Percentiles rank a stretch among this genome's conserved stretches.
Evolutionary conservation across 345 rosid genomes (phyloP).

Genomic region (Aethionema arabicum): DNA sequence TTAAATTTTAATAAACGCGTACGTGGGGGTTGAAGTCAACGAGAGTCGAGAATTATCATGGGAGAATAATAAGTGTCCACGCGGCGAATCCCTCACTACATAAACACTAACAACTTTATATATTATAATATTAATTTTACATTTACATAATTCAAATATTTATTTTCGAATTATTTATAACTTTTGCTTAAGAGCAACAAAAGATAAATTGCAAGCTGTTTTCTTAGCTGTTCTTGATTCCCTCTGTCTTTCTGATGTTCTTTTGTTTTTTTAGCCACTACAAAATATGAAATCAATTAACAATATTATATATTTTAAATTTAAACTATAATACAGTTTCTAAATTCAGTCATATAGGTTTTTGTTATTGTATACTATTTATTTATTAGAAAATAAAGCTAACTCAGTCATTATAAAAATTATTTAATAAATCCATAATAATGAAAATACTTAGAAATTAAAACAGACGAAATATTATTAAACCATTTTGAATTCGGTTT

Average conservation of each 20-base stretch:
- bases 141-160: constrained; percentile 1
- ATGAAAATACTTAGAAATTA: too few species aligned
- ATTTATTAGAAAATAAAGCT: too few species aligned
- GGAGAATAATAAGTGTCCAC: constrained; percentile 30
- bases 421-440: too few species aligned
- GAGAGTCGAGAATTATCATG: constrained; percentile 31
- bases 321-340: too few species aligned
- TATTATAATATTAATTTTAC: constrained; percentile 22
- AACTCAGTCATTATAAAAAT: too few species aligned
- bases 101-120: constrained; percentile 27
- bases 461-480: too few species aligned
- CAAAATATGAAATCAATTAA: neutral
- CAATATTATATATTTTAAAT: too few species aligned
- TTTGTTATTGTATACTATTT: too few species aligned
- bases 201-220: constrained; percentile 34
- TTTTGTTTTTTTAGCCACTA: constrained; percentile 28
- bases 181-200: constrained; percentile 18
- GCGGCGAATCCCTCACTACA: constrained; percentile 40
- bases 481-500: too few species aligned
- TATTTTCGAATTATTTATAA: neutral
- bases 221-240: constrained; percentile 48
- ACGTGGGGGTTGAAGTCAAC: constrained; percentile 31
- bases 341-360: too few species aligned
- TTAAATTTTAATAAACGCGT: constrained; percentile 3
- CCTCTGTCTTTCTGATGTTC: constrained; percentile 40